These are phyloP conservation scores for Saccharomyces mikatae DNA, from an alignment of 805 yeast genomes.

Conservation along the genomic window DNA sequence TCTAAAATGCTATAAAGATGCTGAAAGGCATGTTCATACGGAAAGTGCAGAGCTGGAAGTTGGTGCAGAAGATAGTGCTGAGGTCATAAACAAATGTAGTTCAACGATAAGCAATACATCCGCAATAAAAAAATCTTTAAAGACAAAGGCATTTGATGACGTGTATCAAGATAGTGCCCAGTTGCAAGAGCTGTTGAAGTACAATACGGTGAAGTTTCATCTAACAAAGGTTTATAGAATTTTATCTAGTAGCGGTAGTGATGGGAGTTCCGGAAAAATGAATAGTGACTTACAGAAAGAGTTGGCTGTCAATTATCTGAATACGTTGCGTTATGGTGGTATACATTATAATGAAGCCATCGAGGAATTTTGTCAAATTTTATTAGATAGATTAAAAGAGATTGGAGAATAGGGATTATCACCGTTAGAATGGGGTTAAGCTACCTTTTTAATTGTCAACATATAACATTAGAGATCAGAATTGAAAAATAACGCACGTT, in stretches of 20 bases:
- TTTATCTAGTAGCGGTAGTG: slow-evolving; percentile 24
- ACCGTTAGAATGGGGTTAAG: not conserved
- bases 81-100: not conserved
- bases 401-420: not conserved
- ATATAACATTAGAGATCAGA: not conserved
- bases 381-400: slow-evolving; percentile 7
- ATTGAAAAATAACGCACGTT: not conserved
- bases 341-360: slow-evolving; percentile 51
- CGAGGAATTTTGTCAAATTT: slow-evolving; percentile 49
- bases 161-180: slow-evolving; percentile 34
- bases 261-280: slow-evolving; percentile 16
- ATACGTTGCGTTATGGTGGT: slow-evolving; percentile 51
- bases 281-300: slow-evolving; percentile 35
- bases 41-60: slow-evolving; percentile 22
- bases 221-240: slow-evolving; percentile 42
- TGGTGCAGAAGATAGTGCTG: not conserved
- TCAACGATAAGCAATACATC: not conserved
- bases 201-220: slow-evolving; percentile 45
- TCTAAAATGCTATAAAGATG: slow-evolving; percentile 43
- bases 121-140: not conserved
- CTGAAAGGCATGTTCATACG: slow-evolving; percentile 28
- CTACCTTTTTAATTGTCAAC: not conserved
- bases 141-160: slow-evolving; percentile 19
- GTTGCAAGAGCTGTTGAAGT: slow-evolving; percentile 40
- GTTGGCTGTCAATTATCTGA: slow-evolving; percentile 49